Conservation (phyloP, 306 rosid species). For the Canavalia gladiata region DNA sequence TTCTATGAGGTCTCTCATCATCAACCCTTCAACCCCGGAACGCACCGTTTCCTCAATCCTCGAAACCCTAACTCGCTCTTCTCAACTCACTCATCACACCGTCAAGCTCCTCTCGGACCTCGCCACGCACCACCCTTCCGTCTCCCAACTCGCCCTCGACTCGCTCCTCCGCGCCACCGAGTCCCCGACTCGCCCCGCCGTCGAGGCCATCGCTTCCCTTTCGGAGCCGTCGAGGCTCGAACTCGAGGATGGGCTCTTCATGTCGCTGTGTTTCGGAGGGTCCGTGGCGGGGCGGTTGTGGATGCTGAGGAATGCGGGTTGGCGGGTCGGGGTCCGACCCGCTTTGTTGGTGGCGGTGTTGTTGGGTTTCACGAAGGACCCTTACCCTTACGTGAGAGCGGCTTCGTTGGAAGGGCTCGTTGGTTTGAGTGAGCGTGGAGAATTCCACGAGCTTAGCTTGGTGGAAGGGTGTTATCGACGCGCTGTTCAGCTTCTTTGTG, state of each 20-base stretch:
- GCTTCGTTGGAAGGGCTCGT: constrained; percentile 78
- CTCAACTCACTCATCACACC: constrained; percentile 55
- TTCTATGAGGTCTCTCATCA: constrained; percentile 62
- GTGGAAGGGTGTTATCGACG: constrained; percentile 72
- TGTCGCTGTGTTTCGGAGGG: constrained; percentile 72
- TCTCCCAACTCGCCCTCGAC: constrained; percentile 52
- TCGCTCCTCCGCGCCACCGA: constrained; percentile 49
- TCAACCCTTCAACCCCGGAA: constrained; percentile 70
- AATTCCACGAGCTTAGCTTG: constrained; percentile 56
- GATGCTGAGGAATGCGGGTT: constrained; percentile 72
- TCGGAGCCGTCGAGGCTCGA: constrained; percentile 6
- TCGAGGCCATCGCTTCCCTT: constrained; percentile 35
- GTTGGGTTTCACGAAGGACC: constrained; percentile 85
- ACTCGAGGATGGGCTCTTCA: constrained; percentile 66
- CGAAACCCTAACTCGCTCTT: constrained; percentile 61
- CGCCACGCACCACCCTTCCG: constrained; percentile 49
- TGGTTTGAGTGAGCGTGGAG: constrained; percentile 56
- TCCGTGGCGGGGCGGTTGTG: constrained; percentile 64
- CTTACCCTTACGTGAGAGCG: constrained; percentile 75
- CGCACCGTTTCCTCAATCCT: constrained; percentile 53
- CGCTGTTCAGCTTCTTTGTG: constrained; percentile 74
- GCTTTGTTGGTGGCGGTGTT: constrained; percentile 61
- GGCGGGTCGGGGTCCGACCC: constrained; percentile 52
- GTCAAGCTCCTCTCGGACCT: constrained; percentile 72
- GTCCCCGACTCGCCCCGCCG: constrained; percentile 56